phyloP scores from a whole-genome alignment of 2,329 filamentous ascomycete species.

The Botrytis pseudocinerea region DNA sequence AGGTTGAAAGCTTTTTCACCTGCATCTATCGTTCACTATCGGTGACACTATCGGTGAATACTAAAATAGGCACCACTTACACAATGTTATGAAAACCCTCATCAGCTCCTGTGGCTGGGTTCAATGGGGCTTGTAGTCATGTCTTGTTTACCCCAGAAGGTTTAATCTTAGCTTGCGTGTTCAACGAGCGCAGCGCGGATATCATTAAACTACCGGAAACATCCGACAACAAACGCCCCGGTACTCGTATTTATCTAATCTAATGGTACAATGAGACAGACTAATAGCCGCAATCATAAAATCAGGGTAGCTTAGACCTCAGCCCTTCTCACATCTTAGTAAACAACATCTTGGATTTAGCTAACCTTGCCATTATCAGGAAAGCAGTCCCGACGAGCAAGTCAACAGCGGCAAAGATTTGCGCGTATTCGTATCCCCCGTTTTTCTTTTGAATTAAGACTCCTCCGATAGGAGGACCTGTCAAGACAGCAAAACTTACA shows the following conservation, averaged over 20 bases:
- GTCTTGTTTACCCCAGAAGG: background rate
- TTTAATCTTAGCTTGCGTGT: slow-evolving; percentile 2
- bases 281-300: slow-evolving; percentile 5
- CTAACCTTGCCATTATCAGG: slow-evolving; percentile 45
- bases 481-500: slow-evolving; percentile 54
- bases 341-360: slow-evolving; percentile 41
- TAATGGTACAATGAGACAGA: background rate
- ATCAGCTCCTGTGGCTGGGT: background rate
- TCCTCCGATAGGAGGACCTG: slow-evolving; percentile 56
- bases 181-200: background rate
- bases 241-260: slow-evolving; percentile 1
- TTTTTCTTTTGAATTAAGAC: slow-evolving; percentile 49
- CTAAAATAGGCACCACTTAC: no score
- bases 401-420: slow-evolving; percentile 51
- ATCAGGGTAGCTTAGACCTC: background rate
- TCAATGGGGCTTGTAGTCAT: background rate
- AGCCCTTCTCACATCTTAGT: slow-evolving; percentile 32
- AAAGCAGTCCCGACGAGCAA: slow-evolving; percentile 48
- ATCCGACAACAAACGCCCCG: slow-evolving; percentile 3
- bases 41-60: slow-evolving; percentile 1
- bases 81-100: background rate
- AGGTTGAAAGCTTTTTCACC: slow-evolving; percentile 1
- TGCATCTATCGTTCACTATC: background rate
- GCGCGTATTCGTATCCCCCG: slow-evolving; percentile 52
- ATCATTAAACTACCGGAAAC: background rate